A percentile compares a stretch with the other conserved stretches of the same genome.
These are phyloP conservation scores for Peterozyma toletana DNA, from an alignment of 805 yeast genomes.

Conservation along the genomic window DNA sequence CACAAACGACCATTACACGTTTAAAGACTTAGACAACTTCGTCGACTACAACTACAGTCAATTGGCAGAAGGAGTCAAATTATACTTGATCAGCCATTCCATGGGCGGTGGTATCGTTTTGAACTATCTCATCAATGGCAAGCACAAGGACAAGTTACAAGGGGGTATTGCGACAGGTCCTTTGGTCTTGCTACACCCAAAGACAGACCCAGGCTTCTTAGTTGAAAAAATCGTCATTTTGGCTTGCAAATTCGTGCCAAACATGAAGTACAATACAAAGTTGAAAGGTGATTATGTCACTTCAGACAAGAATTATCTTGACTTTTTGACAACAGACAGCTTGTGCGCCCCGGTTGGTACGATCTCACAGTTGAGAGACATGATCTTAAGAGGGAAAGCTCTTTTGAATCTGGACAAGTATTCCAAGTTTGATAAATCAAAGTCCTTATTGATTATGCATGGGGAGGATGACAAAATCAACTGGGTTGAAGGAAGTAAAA, in stretches of 20 bases:
- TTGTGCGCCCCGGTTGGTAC: constrained; percentile 44
- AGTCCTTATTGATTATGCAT: constrained; percentile 51
- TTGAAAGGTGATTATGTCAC: constrained; percentile 50
- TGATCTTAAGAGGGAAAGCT: constrained; percentile 53
- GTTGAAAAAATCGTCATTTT: constrained; percentile 34
- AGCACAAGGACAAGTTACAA: constrained; percentile 33
- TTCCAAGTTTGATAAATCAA: constrained; percentile 21
- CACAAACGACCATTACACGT: constrained; percentile 49
- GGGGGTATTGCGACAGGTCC: constrained; percentile 55
- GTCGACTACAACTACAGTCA: constrained; percentile 35
- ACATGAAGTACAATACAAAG: constrained; percentile 44
- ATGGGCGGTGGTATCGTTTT: constrained; percentile 77
- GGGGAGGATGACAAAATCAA: constrained; percentile 61
- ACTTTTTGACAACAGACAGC: constrained; percentile 33
- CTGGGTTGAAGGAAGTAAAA: constrained; percentile 37
- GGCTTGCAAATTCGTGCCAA: constrained; percentile 35
- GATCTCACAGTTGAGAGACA: constrained; percentile 48
- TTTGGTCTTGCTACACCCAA: constrained; percentile 47
- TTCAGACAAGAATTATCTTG: constrained; percentile 34
- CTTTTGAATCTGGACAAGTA: constrained; percentile 32
- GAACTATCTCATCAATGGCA: constrained; percentile 56
- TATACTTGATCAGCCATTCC: constrained; percentile 61
- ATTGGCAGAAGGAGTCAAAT: constrained; percentile 19
- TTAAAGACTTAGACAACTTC: constrained; percentile 54
- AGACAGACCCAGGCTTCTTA: constrained; percentile 43